phyloP scores from a whole-genome alignment of 1,139 yeast genomes.

The Taiozyma sp. region DNA sequence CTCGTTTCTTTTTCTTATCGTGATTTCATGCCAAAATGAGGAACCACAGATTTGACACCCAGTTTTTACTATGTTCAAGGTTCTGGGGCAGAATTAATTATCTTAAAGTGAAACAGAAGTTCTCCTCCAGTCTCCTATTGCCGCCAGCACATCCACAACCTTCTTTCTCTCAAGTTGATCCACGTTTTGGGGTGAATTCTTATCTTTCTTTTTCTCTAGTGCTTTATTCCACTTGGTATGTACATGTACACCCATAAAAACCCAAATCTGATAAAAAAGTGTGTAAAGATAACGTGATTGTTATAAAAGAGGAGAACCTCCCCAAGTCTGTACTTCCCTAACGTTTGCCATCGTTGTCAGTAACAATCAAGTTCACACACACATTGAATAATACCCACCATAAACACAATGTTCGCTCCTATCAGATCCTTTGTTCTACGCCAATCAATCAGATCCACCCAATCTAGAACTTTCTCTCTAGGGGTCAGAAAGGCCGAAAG shows the following conservation, averaged over 20 bases:
- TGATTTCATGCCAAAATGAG: not conserved
- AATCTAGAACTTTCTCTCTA: conserved; percentile 9
- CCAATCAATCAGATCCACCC: not conserved
- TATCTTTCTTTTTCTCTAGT: no score
- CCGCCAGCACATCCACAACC: no score
- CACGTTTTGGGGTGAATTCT: no score
- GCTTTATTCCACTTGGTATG: not conserved
- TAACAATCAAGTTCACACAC: not conserved
- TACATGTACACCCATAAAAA: not conserved
- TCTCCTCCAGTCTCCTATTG: no score
- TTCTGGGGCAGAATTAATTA: not conserved
- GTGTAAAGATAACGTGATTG: not conserved
- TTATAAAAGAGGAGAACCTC: not conserved
- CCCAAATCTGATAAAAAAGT: not conserved
- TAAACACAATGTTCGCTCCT: conserved; percentile 10
- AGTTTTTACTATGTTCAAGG: not conserved
- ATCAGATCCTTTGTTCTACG: conserved; percentile 9
- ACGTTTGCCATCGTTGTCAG: not conserved
- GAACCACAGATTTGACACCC: not conserved
- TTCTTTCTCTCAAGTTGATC: no score
- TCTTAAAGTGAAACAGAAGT: not conserved
- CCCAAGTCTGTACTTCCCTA: not conserved
- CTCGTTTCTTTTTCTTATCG: not conserved
- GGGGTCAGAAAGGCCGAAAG: conserved; percentile 13
- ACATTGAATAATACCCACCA: not conserved